phyloP scores from a whole-genome alignment of 257 asterid species.

The Mitragyna speciosa region DNA sequence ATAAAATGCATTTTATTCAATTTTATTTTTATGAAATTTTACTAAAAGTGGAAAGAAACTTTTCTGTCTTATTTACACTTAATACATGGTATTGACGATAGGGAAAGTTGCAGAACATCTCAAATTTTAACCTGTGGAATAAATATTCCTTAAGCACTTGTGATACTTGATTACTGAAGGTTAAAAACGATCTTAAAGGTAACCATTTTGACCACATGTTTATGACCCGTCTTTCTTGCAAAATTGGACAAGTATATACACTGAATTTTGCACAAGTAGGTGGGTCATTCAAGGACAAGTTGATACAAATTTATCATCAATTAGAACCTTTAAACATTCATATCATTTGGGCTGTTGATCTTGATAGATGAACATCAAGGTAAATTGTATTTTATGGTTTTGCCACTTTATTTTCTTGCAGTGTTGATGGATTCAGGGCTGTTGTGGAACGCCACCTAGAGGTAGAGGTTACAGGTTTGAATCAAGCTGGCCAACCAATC shows the following conservation, averaged over 20 bases:
- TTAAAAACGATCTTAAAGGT: not conserved
- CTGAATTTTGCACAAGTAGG: not conserved
- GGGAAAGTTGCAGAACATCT: not conserved
- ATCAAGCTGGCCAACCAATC: slow-evolving; percentile 60
- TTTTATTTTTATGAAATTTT: not conserved
- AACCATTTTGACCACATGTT: not conserved
- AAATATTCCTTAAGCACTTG: no score
- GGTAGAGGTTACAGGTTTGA: slow-evolving; percentile 77
- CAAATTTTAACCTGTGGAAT: not conserved
- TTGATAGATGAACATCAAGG: not conserved
- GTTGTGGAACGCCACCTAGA: slow-evolving; percentile 77
- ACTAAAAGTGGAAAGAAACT: not conserved
- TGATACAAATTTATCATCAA: not conserved
- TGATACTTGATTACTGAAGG: no score
- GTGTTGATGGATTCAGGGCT: slow-evolving; percentile 84
- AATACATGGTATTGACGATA: not conserved
- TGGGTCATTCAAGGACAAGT: no score
- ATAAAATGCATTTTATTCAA: not conserved
- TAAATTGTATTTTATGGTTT: not conserved
- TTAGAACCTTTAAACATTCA: not conserved
- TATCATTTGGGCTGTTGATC: not conserved
- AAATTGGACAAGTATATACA: not conserved
- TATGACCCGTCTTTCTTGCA: not conserved
- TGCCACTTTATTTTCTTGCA: slow-evolving; percentile 27
- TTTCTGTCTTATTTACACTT: not conserved